Conservation (phyloP, 2,329 filamentous ascomycete species). For the Dothistroma septosporum region DNA sequence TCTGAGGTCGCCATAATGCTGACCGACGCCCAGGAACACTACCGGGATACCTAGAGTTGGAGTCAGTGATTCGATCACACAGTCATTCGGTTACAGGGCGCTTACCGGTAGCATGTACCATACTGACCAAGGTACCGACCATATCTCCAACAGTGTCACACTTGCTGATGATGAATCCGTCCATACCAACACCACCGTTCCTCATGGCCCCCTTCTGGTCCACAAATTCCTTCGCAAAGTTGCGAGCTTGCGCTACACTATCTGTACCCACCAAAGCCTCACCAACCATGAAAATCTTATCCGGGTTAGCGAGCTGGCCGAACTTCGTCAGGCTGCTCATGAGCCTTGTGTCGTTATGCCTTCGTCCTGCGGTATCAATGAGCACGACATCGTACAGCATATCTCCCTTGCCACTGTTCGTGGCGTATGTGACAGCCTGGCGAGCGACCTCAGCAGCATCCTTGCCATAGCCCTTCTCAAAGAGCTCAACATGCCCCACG, state of each 20-base stretch:
- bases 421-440: constrained; percentile 80
- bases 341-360: constrained; percentile 91
- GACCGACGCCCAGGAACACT: constrained; percentile 75
- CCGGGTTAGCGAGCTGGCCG: constrained; percentile 88
- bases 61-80: neutral
- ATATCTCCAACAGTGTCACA: constrained; percentile 99
- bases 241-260: constrained; percentile 88
- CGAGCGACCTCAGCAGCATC: constrained; percentile 94
- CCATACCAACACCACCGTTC: constrained; percentile 65
- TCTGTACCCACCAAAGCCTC: constrained; percentile 93
- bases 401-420: constrained; percentile 48
- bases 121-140: constrained; percentile 91
- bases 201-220: constrained; percentile 34
- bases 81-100: constrained; percentile 32
- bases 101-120: constrained; percentile 78
- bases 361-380: constrained; percentile 90
- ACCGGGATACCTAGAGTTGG: constrained; percentile 67
- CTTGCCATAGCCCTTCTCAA: constrained; percentile 96
- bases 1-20: constrained; percentile 63
- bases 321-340: constrained; percentile 98
- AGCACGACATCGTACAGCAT: constrained; percentile 79
- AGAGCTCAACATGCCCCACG: constrained; percentile 76
- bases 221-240: constrained; percentile 86
- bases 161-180: constrained; percentile 98
- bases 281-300: constrained; percentile 98